These are phyloP conservation scores for Curvularia verruculosa DNA, from an alignment of 2,329 filamentous ascomycete genomes.

Conservation along the genomic window DNA sequence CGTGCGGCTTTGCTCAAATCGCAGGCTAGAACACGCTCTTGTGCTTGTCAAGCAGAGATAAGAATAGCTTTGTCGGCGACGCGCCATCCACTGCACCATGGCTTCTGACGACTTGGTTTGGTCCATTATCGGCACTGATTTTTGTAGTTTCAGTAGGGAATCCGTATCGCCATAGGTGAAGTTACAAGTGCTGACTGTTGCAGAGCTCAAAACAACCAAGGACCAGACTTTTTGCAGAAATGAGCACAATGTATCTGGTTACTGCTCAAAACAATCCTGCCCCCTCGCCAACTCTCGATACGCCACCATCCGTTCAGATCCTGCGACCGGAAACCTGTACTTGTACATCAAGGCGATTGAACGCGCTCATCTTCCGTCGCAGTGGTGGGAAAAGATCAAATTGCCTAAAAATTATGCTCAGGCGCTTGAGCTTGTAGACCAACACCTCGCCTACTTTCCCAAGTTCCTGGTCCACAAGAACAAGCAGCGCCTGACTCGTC, in stretches of 20 bases:
- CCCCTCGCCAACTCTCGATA: conserved; percentile 91
- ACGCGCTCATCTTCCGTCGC: conserved; percentile 77
- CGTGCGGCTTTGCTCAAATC: neutral
- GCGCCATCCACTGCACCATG: conserved; percentile 25
- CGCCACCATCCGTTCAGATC: conserved; percentile 85
- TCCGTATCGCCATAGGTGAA: neutral
- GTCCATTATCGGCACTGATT: conserved; percentile 87
- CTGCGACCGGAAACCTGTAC: conserved; percentile 81
- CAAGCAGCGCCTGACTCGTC: conserved; percentile 90
- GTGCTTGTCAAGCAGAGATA: neutral
- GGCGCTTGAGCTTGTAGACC: conserved; percentile 77
- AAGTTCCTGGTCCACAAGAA: conserved; percentile 93
- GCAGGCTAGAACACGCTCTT: neutral
- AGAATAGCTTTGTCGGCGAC: conserved; percentile 5
- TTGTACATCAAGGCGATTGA: conserved; percentile 90
- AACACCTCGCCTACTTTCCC: conserved; percentile 77
- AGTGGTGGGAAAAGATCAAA: conserved; percentile 93
- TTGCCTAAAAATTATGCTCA: conserved; percentile 89
- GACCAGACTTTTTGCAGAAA: conserved; percentile 91
- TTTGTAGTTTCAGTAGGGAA: conserved; percentile 76
- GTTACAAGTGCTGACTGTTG: neutral
- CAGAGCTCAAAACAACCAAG: conserved; percentile 70
- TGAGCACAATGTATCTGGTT: conserved; percentile 64
- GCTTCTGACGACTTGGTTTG: conserved; percentile 86
- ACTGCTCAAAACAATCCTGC: conserved; percentile 66